Base-by-base conservation (phyloP, 306 rosid species). In the Rosa lucieae region DNA sequence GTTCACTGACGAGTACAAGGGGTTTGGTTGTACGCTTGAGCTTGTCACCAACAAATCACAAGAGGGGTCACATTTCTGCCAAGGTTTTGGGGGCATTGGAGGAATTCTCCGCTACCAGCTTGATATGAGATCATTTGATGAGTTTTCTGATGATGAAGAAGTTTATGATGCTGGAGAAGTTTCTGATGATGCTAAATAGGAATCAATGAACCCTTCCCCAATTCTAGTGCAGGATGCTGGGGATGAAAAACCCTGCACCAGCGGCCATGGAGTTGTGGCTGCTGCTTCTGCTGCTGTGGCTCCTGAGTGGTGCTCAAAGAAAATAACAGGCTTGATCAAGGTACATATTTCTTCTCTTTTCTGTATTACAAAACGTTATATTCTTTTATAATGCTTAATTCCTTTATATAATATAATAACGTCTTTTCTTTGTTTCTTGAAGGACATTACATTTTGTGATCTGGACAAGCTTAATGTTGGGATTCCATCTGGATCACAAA, bases 41-140 rank as follows among this genome's bases (percentile, higher is more conserved):
- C 5, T 62, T 29, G 68, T 29, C 40, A 62, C 68, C 68, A 62
- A 62, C 68, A 62, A 29, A 29, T 62, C 68, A 62, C 42, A 62
- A 62, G 20, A 29, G 40, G 42, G 68, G 8, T 29, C 68, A 29
- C 20, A 62, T 1, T 62, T 62, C 67, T 26, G 67, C 68, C 42
- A 20, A 12, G 20, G 68, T 5, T 62, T 62, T 62, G 68, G 68
- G 68, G 68, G 68, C 68, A 29, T 62, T 12, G 68, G 68, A 62
- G 68, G 68, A 14, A 62, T 62, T 62, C 67, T 62, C 3, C 67
- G 40, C 17, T 62, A 62, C 6, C 18, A 12, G 42, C 67, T 62
- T 62, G 67, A 89, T 58, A 82, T 87, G 67, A 79, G 91, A 79
- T 82, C 89, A 15, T 80, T 87, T 1, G 86, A 87, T 51, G 88